A percentile compares a stretch with the other conserved stretches of the same genome.
Evolutionary conservation across 2,329 filamentous ascomycete genomes (phyloP).

Genomic region (Phialophora chinensis): DNA sequence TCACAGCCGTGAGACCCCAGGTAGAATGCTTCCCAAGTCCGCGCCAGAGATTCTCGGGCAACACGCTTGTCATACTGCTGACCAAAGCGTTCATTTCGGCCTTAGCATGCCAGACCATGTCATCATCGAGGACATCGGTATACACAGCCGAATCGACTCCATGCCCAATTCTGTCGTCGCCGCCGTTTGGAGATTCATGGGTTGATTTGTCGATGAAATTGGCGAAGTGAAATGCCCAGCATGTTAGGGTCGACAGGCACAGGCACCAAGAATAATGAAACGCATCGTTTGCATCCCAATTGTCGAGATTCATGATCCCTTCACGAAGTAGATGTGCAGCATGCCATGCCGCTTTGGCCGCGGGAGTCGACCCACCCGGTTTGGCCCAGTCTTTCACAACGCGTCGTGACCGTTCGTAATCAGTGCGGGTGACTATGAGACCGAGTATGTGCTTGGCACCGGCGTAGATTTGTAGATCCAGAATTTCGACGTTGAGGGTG

Average conservation of each 20-base stretch:
- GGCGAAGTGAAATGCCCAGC: conserved; percentile 62
- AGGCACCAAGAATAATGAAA: conserved; percentile 69
- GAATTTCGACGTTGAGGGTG: conserved; percentile 62
- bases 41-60: neutral
- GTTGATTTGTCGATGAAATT: conserved; percentile 58
- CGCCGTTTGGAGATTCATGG: neutral
- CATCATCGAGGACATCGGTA: too few species aligned
- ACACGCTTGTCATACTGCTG: conserved; percentile 44
- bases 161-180: too few species aligned
- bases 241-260: conserved; percentile 64
- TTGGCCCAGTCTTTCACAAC: conserved; percentile 60
- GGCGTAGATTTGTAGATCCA: conserved; percentile 68
- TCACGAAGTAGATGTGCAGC: conserved; percentile 60
- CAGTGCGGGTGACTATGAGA: conserved; percentile 57
- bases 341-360: conserved; percentile 59
- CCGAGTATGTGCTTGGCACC: conserved; percentile 66
- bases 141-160: too few species aligned
- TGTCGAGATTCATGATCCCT: conserved; percentile 56
- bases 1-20: neutral
- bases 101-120: conserved; percentile 43
- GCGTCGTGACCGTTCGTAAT: conserved; percentile 58
- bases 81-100: conserved; percentile 45
- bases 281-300: conserved; percentile 59
- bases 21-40: neutral
- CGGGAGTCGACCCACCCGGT: conserved; percentile 36